Evolutionary conservation across 345 rosid species (phyloP).

Genomic region (Pistacia vera): DNA sequence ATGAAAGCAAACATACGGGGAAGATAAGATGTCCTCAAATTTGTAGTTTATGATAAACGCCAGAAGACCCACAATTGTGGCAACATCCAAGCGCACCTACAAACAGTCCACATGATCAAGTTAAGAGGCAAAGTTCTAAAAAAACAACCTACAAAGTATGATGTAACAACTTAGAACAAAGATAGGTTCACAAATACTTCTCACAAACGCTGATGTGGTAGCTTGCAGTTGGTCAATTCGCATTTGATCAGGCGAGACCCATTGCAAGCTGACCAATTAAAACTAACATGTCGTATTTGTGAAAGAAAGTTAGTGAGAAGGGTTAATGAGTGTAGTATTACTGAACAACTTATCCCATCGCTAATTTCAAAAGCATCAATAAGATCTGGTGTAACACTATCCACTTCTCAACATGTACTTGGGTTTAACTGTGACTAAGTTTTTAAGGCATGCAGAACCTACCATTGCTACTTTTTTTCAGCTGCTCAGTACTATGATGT

Average conservation of each 20-base stretch:
- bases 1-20: slow-evolving; percentile 62
- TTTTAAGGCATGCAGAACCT: slow-evolving; percentile 3
- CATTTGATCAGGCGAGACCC: too few relatives aligned
- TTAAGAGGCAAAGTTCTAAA: neutral
- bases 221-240: too few relatives aligned
- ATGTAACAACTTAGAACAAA: neutral
- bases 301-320: too few relatives aligned
- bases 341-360: neutral
- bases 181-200: too few relatives aligned
- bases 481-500: slow-evolving; percentile 4
- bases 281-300: too few relatives aligned
- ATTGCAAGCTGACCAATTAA: too few relatives aligned
- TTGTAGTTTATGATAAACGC: slow-evolving; percentile 93
- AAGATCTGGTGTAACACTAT: neutral
- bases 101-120: slow-evolving; percentile 23
- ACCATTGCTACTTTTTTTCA: neutral
- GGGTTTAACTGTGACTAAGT: neutral
- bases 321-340: too few relatives aligned
- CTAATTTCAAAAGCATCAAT: neutral
- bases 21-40: slow-evolving; percentile 79
- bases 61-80: slow-evolving; percentile 83
- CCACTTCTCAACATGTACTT: neutral
- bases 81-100: slow-evolving; percentile 88
- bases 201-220: too few relatives aligned
- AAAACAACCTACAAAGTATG: neutral